These are phyloP conservation scores for Microcyclosporella mali DNA, from an alignment of 2,329 filamentous ascomycete species.

Conservation along the genomic window DNA sequence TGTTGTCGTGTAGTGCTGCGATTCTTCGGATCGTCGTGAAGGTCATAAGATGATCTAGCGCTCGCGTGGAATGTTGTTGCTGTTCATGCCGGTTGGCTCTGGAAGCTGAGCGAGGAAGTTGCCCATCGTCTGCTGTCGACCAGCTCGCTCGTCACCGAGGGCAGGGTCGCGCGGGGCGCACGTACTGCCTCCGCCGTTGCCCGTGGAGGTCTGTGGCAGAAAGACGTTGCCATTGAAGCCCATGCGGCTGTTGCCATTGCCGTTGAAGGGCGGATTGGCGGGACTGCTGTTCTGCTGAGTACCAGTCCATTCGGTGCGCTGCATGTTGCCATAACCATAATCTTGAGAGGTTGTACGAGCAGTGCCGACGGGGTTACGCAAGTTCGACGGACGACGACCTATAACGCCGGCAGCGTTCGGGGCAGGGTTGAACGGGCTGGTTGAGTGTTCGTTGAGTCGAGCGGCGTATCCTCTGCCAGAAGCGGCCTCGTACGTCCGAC, in stretches of 20 bases:
- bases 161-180: slow-evolving; percentile 1
- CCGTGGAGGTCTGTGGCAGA: too few relatives aligned
- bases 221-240: neutral
- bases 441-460: neutral
- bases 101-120: slow-evolving; percentile 10
- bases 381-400: neutral
- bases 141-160: slow-evolving; percentile 7
- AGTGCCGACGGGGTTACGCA: slow-evolving; percentile 12
- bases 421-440: slow-evolving; percentile 1
- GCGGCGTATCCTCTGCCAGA: too few relatives aligned
- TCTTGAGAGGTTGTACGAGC: slow-evolving; percentile 12
- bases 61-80: slow-evolving; percentile 17
- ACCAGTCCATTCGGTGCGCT: neutral
- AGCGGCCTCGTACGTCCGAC: too few relatives aligned
- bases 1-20: too few relatives aligned
- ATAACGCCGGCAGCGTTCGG: slow-evolving; percentile 1
- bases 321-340: slow-evolving; percentile 4
- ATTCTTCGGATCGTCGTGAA: neutral
- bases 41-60: slow-evolving; percentile 3
- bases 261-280: neutral
- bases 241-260: neutral
- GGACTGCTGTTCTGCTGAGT: neutral
- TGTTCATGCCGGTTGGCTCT: slow-evolving; percentile 7
- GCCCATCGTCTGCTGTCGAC: slow-evolving; percentile 3
- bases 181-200: too few relatives aligned